Conservation (phyloP, 345 rosid genomes). For the Eucalyptus sp. region DNA sequence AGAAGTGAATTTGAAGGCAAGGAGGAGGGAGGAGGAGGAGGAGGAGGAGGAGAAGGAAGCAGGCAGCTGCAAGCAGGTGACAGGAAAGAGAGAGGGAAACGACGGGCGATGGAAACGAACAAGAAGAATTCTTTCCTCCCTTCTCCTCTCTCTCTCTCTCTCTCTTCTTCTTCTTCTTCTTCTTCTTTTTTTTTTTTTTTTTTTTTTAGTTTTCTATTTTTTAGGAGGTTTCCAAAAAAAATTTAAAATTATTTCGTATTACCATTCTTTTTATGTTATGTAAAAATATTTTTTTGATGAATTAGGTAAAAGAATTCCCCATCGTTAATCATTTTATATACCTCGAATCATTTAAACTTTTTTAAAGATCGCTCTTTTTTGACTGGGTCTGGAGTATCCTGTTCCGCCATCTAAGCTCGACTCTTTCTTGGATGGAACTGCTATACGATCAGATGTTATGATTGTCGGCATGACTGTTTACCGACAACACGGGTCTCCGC, state of each 20-base stretch:
- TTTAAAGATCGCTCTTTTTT: not conserved
- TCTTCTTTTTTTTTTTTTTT: not conserved
- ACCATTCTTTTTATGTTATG: not conserved
- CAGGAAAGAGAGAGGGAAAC: not conserved
- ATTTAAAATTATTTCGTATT: accelerated
- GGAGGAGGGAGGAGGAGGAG: not conserved
- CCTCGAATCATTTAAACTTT: not conserved
- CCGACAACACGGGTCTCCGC: not conserved
- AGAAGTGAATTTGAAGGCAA: not conserved
- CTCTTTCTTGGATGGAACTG: not conserved
- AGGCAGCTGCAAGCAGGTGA: not conserved
- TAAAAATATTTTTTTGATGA: not conserved
- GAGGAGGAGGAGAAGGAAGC: not conserved
- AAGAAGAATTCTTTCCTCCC: not conserved
- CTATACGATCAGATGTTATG: not conserved
- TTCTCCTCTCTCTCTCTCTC: accelerated
- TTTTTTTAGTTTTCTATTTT: not conserved
- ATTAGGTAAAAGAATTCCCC: not conserved
- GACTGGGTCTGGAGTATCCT: accelerated
- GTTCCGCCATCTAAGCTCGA: not conserved
- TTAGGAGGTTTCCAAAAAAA: not conserved
- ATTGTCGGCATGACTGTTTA: not conserved
- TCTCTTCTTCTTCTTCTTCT: accelerated
- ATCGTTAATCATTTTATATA: too few relatives aligned
- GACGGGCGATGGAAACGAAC: not conserved